Percentiles rank a stretch among this genome's conserved stretches.
phyloP scores from a whole-genome alignment of 108 stramenopile genomes.

The Discostella stelligeroides region DNA sequence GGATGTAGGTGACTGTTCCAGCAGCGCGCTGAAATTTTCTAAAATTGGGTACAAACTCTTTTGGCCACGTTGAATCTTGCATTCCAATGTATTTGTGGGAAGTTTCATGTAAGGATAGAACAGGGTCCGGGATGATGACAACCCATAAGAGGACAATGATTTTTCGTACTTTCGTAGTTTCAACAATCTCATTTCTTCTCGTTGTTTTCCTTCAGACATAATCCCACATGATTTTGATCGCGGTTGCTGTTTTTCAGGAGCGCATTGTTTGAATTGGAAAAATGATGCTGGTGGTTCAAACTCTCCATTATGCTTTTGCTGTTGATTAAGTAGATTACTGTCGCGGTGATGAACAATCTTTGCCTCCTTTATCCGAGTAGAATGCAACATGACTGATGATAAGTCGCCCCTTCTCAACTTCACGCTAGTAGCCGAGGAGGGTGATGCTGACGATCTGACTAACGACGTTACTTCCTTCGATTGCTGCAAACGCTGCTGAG shows the following conservation, averaged over 20 bases:
- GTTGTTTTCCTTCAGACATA: too few relatives aligned
- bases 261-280: too few relatives aligned
- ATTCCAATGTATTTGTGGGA: constrained; percentile 18
- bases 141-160: constrained; percentile 16
- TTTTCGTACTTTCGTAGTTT: background rate
- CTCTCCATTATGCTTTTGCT: background rate
- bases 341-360: background rate
- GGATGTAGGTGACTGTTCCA: constrained; percentile 12
- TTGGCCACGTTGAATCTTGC: constrained; percentile 9
- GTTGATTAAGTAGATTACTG: background rate
- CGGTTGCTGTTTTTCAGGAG: too few relatives aligned
- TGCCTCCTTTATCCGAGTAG: constrained; percentile 1
- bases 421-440: background rate
- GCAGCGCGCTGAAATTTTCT: constrained; percentile 26
- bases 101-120: constrained; percentile 32
- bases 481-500: background rate
- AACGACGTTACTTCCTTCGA: constrained; percentile 10
- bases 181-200: background rate
- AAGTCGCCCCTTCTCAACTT: background rate
- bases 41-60: constrained; percentile 12
- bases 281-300: too few relatives aligned
- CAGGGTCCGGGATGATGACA: constrained; percentile 4
- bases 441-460: too few relatives aligned
- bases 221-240: too few relatives aligned
- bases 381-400: too few relatives aligned